Evolutionary conservation across 2,329 filamentous ascomycete genomes (phyloP), one percentile per base, ranked within the genome.

Genomic region (Colletotrichum sansevieriae): DNA sequence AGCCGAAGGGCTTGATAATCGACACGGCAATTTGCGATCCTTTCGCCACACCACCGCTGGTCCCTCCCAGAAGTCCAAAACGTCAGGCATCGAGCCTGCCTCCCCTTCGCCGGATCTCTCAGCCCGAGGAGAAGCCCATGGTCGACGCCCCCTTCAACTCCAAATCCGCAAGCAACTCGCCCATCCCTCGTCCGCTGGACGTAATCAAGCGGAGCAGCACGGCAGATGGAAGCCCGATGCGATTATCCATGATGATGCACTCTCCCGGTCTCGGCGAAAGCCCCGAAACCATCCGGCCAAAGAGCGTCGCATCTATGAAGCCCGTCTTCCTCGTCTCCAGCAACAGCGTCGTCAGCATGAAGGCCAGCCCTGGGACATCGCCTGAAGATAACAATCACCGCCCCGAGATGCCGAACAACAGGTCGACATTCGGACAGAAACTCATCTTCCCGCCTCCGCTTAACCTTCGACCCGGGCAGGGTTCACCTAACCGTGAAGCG

Each of bases 281-380:
- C 2, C 59, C 56, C 15, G 57, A 68, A 10, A 35, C 54, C n/a
- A 57, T 66, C n/a, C 68, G 65, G 2, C 65, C 70, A 5, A 62
- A 59, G 57, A 72, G 62, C 58, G 70, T 72, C n/a, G 43, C 43
- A 15, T 60, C 69, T n/a, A 68, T 71, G 68, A 72, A 71, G 59
- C 70, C 68, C 47, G 61, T 47, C 8, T 65, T 71, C 22, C 46
- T 69, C 9, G 65, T 64, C 22, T 59, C 63, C 3, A 71, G 68
- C 62, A 65, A 41, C 33, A 71, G 64, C 39, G 61, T 63, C 11
- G 43, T 33, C 20, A 71, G 70, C 43, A 71, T 71, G 68, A 46
- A 59, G 10, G 70, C 68, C 43, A 68, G 60, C 37, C 68, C 70
- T 1, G 70, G 64, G 0, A 71, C 61, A 10, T 61, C 66, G 18